A percentile compares a stretch with the other conserved stretches of the same genome.
Conservation (phyloP, 2,329 filamentous ascomycete genomes). For the Aureobasidium mangrovei region DNA sequence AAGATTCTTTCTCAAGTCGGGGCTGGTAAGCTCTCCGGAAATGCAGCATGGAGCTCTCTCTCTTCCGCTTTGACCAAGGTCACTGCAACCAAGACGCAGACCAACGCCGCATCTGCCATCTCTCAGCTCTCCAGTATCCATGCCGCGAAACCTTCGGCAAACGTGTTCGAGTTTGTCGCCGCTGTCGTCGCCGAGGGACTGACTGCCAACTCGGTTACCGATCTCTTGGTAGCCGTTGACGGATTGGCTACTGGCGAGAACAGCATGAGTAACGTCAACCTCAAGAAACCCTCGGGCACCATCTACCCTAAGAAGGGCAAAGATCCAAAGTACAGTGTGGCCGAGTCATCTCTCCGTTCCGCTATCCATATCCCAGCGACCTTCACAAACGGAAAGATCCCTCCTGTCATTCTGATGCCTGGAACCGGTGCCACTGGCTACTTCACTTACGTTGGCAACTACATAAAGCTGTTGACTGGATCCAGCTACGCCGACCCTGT, state of each 20-base stretch:
- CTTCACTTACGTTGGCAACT: slow-evolving; percentile 38
- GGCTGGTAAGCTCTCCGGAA: not conserved
- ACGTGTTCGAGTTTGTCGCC: slow-evolving; percentile 22
- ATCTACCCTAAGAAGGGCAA: slow-evolving; percentile 32
- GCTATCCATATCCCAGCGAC: slow-evolving; percentile 44
- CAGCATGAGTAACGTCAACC: slow-evolving; percentile 24
- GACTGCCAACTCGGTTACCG: slow-evolving; percentile 15
- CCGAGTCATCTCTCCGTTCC: slow-evolving; percentile 39
- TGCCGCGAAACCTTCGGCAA: slow-evolving; percentile 20
- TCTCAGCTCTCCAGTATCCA: slow-evolving; percentile 15
- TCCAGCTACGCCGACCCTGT: slow-evolving; percentile 40
- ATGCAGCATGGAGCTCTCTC: slow-evolving; percentile 6
- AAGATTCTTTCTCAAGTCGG: slow-evolving; percentile 8
- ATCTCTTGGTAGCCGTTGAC: slow-evolving; percentile 20
- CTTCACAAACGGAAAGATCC: slow-evolving; percentile 40
- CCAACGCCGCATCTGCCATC: slow-evolving; percentile 18
- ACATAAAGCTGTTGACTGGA: slow-evolving; percentile 40
- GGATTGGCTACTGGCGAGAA: slow-evolving; percentile 21
- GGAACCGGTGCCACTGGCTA: slow-evolving; percentile 45
- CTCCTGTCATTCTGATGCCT: slow-evolving; percentile 45
- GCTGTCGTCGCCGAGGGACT: slow-evolving; percentile 23
- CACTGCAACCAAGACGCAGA: slow-evolving; percentile 23
- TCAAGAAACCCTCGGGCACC: slow-evolving; percentile 17
- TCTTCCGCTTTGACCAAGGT: slow-evolving; percentile 17
- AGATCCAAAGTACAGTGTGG: slow-evolving; percentile 43